phyloP scores from a whole-genome alignment of 495 filamentous ascomycete genomes.

The Penicillium longicatenatum region DNA sequence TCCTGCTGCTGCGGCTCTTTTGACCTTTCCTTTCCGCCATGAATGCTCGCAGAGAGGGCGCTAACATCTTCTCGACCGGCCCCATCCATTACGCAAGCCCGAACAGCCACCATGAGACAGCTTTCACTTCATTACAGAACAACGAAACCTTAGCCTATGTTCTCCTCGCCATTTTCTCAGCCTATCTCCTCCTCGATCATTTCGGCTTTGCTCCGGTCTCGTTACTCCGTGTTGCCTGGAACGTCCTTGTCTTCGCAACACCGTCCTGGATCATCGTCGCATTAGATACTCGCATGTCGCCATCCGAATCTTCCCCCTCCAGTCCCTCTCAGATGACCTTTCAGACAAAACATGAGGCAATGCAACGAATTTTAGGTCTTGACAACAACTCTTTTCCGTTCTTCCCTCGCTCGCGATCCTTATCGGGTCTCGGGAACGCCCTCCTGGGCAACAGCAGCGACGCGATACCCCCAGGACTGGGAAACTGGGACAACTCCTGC shows the following conservation, averaged over 20 bases:
- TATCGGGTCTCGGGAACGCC: slow-evolving; percentile 45
- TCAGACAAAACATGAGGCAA: slow-evolving; percentile 62
- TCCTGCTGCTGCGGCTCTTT: slow-evolving; percentile 28
- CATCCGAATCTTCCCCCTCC: slow-evolving; percentile 23
- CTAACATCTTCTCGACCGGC: slow-evolving; percentile 36
- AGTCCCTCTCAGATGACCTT: slow-evolving; percentile 27
- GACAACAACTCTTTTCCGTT: slow-evolving; percentile 55
- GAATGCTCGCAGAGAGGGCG: slow-evolving; percentile 40
- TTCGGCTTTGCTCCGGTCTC: slow-evolving; percentile 33
- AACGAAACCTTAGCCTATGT: slow-evolving; percentile 29
- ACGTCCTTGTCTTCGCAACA: slow-evolving; percentile 59
- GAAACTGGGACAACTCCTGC: slow-evolving; percentile 93
- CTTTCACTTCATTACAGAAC: slow-evolving; percentile 28
- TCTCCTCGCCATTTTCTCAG: slow-evolving; percentile 24
- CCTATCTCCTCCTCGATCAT: slow-evolving; percentile 32
- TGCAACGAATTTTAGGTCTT: slow-evolving; percentile 68
- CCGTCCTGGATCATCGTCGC: slow-evolving; percentile 62
- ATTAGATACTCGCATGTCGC: slow-evolving; percentile 50
- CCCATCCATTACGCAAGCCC: slow-evolving; percentile 28
- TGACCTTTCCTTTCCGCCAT: slow-evolving; percentile 35
- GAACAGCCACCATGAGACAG: slow-evolving; percentile 40
- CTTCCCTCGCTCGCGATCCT: slow-evolving; percentile 44
- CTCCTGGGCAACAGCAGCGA: slow-evolving; percentile 40
- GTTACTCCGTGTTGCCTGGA: slow-evolving; percentile 53
- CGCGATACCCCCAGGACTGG: slow-evolving; percentile 69